A percentile compares a stretch with the other conserved stretches of the same genome.
phyloP scores from a whole-genome alignment of 2,329 filamentous ascomycete species.

The Pseudogymnoascus sp. region DNA sequence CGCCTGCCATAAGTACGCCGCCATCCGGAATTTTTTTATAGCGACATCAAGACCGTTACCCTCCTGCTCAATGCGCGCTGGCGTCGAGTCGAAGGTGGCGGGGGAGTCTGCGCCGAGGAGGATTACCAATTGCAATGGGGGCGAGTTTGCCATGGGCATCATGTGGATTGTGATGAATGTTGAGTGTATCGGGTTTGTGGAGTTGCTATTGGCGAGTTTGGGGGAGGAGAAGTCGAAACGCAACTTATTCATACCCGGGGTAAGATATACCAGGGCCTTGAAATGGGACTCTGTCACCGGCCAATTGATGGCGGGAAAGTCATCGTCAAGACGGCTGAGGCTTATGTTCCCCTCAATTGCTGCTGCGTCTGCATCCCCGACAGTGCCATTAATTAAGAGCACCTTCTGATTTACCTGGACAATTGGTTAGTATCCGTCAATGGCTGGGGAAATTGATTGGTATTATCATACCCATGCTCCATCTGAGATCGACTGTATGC shows the following conservation, averaged over 20 bases:
- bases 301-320: slow-evolving; percentile 77
- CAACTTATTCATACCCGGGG: slow-evolving; percentile 81
- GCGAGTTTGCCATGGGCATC: slow-evolving; percentile 69
- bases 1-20: slow-evolving; percentile 93
- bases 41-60: slow-evolving; percentile 77
- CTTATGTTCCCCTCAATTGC: slow-evolving; percentile 73
- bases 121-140: slow-evolving; percentile 84
- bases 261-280: slow-evolving; percentile 85
- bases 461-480: slow-evolving; percentile 68
- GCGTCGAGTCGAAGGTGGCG: slow-evolving; percentile 75
- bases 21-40: slow-evolving; percentile 86
- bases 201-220: slow-evolving; percentile 65
- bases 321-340: slow-evolving; percentile 76
- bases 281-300: slow-evolving; percentile 85
- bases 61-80: slow-evolving; percentile 68
- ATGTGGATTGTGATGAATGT: slow-evolving; percentile 81
- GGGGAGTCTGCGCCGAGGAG: slow-evolving; percentile 83
- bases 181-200: slow-evolving; percentile 65
- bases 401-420: slow-evolving; percentile 84
- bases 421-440: slow-evolving; percentile 23
- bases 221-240: slow-evolving; percentile 83
- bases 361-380: slow-evolving; percentile 64
- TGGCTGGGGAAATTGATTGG: not conserved
- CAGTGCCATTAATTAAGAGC: slow-evolving; percentile 71
- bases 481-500: slow-evolving; percentile 71